These are phyloP conservation scores for Colletotrichum noveboracense DNA, from an alignment of 2,329 filamentous ascomycete genomes.

Conservation along the genomic window DNA sequence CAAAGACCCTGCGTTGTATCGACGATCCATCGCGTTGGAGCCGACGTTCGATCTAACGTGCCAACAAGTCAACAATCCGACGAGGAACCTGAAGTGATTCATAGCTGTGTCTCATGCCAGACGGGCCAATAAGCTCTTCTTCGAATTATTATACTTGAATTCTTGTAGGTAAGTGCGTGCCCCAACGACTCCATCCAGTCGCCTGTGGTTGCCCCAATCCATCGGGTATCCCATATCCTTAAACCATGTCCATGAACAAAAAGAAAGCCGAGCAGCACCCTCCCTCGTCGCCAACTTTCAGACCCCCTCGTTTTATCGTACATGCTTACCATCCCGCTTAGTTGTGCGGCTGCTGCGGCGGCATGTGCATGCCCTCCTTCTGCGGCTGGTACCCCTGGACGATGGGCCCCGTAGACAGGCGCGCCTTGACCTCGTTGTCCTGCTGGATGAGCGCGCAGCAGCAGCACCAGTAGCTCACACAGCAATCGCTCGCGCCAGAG, in stretches of 20 bases:
- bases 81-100: background rate
- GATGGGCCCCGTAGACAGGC: constrained; percentile 27
- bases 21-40: background rate
- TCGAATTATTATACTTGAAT: background rate
- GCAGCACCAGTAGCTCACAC: constrained; percentile 57
- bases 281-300: background rate
- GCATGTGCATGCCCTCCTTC: constrained; percentile 43
- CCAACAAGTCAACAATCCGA: background rate
- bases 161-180: background rate
- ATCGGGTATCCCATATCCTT: constrained; percentile 8
- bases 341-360: background rate
- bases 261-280: background rate
- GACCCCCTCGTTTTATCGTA: background rate
- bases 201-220: background rate
- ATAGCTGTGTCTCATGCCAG: background rate
- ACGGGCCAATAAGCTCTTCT: background rate
- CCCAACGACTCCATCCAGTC: background rate
- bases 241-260: background rate
- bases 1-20: background rate
- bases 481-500: constrained; percentile 53
- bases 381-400: constrained; percentile 41
- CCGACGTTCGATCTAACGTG: background rate
- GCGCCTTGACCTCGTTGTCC: constrained; percentile 55
- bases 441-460: constrained; percentile 65
- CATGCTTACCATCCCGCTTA: background rate